Evolutionary conservation across 2,329 filamentous ascomycete genomes (phyloP).

Genomic region (Atkinsonella texensis): DNA sequence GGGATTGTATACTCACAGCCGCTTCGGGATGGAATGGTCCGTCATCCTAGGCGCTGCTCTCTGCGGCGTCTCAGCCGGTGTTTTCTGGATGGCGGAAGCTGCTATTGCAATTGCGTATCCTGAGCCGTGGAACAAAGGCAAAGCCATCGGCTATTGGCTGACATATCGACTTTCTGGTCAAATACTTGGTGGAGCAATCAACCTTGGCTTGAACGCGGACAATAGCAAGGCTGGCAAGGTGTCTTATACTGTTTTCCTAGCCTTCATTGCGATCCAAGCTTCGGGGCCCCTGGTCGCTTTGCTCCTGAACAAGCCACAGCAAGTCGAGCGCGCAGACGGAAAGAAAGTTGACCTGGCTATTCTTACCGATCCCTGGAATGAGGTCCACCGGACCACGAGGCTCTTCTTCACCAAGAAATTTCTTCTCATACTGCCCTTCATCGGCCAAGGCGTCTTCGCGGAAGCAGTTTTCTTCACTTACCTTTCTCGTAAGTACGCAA

Average conservation of each 20-base stretch:
- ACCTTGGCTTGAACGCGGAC: slow-evolving; percentile 51
- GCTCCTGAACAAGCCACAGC: slow-evolving; percentile 45
- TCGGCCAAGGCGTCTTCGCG: slow-evolving; percentile 31
- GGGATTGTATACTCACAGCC: slow-evolving; percentile 60
- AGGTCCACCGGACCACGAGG: too few relatives aligned
- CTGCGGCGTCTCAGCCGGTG: slow-evolving; percentile 57
- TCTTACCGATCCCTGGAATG: slow-evolving; percentile 26
- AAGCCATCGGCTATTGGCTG: slow-evolving; percentile 58
- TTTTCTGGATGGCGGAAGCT: slow-evolving; percentile 67
- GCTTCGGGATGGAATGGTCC: slow-evolving; percentile 57
- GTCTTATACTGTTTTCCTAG: slow-evolving; percentile 54
- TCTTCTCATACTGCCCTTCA: slow-evolving; percentile 52
- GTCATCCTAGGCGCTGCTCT: slow-evolving; percentile 55
- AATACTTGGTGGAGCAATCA: slow-evolving; percentile 61
- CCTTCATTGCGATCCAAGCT: slow-evolving; percentile 61
- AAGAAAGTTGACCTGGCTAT: slow-evolving; percentile 48
- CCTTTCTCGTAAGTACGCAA: neutral
- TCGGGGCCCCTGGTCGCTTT: slow-evolving; percentile 52
- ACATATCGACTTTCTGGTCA: slow-evolving; percentile 47
- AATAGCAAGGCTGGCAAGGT: slow-evolving; percentile 49
- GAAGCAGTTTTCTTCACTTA: neutral
- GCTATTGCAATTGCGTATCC: slow-evolving; percentile 63
- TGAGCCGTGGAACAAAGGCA: slow-evolving; percentile 54
- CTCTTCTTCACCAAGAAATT: slow-evolving; percentile 11
- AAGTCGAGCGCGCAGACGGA: slow-evolving; percentile 55